Evolutionary conservation across 306 rosid genomes (phyloP), one percentile per base, ranked within the genome.

Genomic region (Glycine soja): DNA sequence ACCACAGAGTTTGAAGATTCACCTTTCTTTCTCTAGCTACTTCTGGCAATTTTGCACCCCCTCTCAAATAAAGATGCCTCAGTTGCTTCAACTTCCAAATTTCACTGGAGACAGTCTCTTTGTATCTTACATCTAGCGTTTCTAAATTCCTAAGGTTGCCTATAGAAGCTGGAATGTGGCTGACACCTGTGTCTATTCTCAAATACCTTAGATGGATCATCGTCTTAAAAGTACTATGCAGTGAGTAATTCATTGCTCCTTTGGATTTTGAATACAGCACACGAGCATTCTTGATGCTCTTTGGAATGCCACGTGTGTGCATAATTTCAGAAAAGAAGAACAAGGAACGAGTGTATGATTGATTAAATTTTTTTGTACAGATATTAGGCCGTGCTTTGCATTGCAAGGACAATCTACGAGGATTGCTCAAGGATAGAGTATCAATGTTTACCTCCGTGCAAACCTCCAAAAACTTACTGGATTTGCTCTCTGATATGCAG

Each of bases 351-450:
- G 58, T 12, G 18, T 3, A 36, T 0, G 76, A 59, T 8, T 13
- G 58, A 70, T n/a, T 13, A 7, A 32, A 11, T n/a, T 11, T 4
- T 32, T 0, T 13, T n/a, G 59, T 54, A 56, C 48, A 42, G 7
- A 30, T 8, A 8, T 50, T 10, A 4, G 10, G 15, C 0, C 10
- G 52, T 10, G 43, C 3, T 54, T 54, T 15, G 18, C 10, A 11
- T 11, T 63, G 68, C n/a, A 80, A 1, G 38, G 78, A 71, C 45
- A 80, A 19, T 10, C 78, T 80, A 7, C 83, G 51, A 0, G 83
- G 59, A 61, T 15, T 61, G n/a, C 15, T 46, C 0, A 11, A 5
- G 8, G 53, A 0, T 2, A 63, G 32, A 47, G 15, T 47, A 8
- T 34, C 40, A 16, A 19, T 2, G 18, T 59, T 40, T 3, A 1